Evolutionary conservation across 257 asterid species (phyloP), one percentile per base, ranked within the genome.

Genomic region (Striga asiatica): DNA sequence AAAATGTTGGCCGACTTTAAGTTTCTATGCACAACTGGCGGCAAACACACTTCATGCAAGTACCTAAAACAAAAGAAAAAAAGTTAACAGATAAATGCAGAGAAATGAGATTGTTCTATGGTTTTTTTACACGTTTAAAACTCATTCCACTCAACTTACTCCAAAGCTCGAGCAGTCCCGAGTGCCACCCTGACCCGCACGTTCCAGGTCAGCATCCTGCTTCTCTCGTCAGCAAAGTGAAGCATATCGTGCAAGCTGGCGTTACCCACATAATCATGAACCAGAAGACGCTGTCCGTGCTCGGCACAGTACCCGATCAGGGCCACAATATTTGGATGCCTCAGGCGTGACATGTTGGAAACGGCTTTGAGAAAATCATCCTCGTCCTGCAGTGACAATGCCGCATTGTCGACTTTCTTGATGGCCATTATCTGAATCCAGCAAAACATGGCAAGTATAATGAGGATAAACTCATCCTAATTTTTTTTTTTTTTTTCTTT

Each of bases 131-230:
- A 23, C 18, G 45, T 18, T 22, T 11, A 58, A 32, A 74, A 53
- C 20, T 39, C 39, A 19, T 11, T 45, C 45, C 18, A 56, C 48
- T 13, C 16, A 54, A 65, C 94, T 54, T 88, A 92, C 99, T 92
- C 99, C 57, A 92, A 74, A 57, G 99, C 99, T 72, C 99, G 79
- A 71, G 99, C 95, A 42, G 95, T 82, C 72, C 99, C 99, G 67
- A 92, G 97, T 45, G 97, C 94, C 43, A 88, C 89, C 81, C 88
- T 82, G 65, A 92, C 91, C 25, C 99, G 93, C 45, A 91, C 95
- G 58, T 88, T 92, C 99, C 99, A 88, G 10, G 97, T 92, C 64
- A 92, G 80, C 88, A 81, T 43, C 68, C 66, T 79, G 78, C 82
- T 84, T 72, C 92, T 78, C 66, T 92, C 99, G 60, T 92, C 93